Base-by-base conservation (phyloP, 225 moss, liverwort and hornwort species). In the Ulota crispa region DNA sequence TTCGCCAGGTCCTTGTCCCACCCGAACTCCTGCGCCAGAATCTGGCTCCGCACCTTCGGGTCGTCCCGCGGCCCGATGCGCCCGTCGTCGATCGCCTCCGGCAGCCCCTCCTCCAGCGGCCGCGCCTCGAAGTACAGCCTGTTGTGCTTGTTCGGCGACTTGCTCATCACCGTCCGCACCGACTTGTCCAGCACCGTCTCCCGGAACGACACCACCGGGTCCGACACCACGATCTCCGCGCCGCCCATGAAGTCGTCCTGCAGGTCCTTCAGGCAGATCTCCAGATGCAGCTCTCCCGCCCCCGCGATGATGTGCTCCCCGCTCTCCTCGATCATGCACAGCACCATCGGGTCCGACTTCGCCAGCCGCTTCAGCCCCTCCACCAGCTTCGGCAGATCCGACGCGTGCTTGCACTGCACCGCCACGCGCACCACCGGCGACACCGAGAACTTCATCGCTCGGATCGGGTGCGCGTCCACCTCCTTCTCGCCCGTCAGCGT, bases 1-100 rank as follows among this genome's bases (percentile, higher is more conserved):
- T 90, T 90, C 57, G 90, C 88, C 78, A 86, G 3, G 62, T 90
- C 90, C 83, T 88, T 90, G 84, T 90, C 90, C 90, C 90, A 90
- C 0, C 86, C 88, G 69, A 90, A 90, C 84, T 90, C 90, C 88
- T 90, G 88, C 11, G 90, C 79, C 88, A 90, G 30, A 9, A 88
- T 86, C 87, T 81, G 82, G 15, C 83, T 84, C 79, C 90, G 64
- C 18, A 68, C 84, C 84, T 90, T 91, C 30, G 89, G 84, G 78
- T 91, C 91, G 45, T 86, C 86, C 10, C 88, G 6, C 0, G 91
- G 88, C 0, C 86, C 86, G 18, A 91, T 86, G 1, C 86, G 86
- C 15, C 91, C 91, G 0, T 88, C 91, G 4, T 91, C 91, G 65
- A 91, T 91, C 6, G 91, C 91, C 77, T 89, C 91, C 0, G 86